These are phyloP conservation scores for Pestalotiopsis sp. DNA, from an alignment of 2,329 filamentous ascomycete species.

Conservation along the genomic window DNA sequence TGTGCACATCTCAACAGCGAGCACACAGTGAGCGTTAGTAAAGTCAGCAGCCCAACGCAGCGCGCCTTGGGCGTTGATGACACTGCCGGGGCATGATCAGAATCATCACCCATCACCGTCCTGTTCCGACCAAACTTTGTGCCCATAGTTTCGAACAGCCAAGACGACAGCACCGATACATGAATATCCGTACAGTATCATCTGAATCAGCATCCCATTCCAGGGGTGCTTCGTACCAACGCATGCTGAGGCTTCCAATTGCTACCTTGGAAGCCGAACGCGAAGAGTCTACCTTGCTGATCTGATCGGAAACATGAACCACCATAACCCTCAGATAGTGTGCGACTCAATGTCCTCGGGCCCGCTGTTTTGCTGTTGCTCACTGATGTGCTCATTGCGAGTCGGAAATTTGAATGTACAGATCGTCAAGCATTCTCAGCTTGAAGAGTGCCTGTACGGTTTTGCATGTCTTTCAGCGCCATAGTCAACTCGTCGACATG, in stretches of 20 bases:
- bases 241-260: not conserved
- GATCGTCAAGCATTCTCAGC: slow-evolving; percentile 15
- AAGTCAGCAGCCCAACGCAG: not conserved
- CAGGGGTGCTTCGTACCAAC: not conserved
- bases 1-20: slow-evolving; percentile 51
- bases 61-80: not conserved
- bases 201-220: not conserved
- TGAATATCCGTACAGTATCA: not conserved
- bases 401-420: slow-evolving; percentile 16
- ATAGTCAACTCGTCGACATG: slow-evolving; percentile 26
- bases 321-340: not conserved
- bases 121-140: not conserved
- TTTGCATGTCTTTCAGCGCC: slow-evolving; percentile 24
- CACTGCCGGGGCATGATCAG: not conserved
- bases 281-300: not conserved
- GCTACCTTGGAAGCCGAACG: not conserved
- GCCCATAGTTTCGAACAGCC: not conserved
- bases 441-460: slow-evolving; percentile 18
- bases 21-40: slow-evolving; percentile 52
- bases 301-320: not conserved
- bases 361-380: slow-evolving; percentile 35
- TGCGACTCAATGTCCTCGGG: not conserved
- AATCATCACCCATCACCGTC: not conserved
- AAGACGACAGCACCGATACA: not conserved
- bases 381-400: slow-evolving; percentile 54